Evolutionary conservation across 1,139 yeast species (phyloP).

Genomic region (Sugiyamaella pinicola): DNA sequence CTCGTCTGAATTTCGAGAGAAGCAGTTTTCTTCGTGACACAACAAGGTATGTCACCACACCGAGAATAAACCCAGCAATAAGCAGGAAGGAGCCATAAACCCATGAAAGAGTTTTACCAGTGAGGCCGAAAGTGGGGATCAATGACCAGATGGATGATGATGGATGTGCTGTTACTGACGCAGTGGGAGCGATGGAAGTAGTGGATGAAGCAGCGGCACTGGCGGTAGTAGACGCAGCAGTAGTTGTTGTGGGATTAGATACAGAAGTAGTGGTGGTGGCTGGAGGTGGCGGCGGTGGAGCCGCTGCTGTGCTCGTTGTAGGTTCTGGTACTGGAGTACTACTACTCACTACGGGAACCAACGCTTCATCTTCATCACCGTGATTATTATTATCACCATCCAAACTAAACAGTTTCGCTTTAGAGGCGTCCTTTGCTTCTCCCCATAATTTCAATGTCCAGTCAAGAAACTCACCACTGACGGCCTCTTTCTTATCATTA

Average conservation of each 20-base stretch:
- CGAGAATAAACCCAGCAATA: slow-evolving; percentile 38
- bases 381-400: slow-evolving; percentile 29
- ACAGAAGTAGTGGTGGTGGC: slow-evolving; percentile 23
- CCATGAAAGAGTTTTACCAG: slow-evolving; percentile 40
- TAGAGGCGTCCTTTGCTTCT: slow-evolving; percentile 63
- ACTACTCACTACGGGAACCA: too few relatives aligned
- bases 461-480: slow-evolving; percentile 53
- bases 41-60: slow-evolving; percentile 36
- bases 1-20: slow-evolving; percentile 22
- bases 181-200: slow-evolving; percentile 20
- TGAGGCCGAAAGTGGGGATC: slow-evolving; percentile 43
- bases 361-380: slow-evolving; percentile 25
- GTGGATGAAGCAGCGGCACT: slow-evolving; percentile 16
- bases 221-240: background rate
- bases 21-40: slow-evolving; percentile 30
- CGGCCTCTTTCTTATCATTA: slow-evolving; percentile 46
- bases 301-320: background rate
- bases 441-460: slow-evolving; percentile 89
- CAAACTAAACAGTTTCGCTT: slow-evolving; percentile 54
- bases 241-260: background rate
- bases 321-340: slow-evolving; percentile 5
- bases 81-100: slow-evolving; percentile 40
- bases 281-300: slow-evolving; percentile 18
- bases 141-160: slow-evolving; percentile 29
- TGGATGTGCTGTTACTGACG: slow-evolving; percentile 19